phyloP scores from a whole-genome alignment of 495 filamentous ascomycete genomes.

The Glonium stellatum region DNA sequence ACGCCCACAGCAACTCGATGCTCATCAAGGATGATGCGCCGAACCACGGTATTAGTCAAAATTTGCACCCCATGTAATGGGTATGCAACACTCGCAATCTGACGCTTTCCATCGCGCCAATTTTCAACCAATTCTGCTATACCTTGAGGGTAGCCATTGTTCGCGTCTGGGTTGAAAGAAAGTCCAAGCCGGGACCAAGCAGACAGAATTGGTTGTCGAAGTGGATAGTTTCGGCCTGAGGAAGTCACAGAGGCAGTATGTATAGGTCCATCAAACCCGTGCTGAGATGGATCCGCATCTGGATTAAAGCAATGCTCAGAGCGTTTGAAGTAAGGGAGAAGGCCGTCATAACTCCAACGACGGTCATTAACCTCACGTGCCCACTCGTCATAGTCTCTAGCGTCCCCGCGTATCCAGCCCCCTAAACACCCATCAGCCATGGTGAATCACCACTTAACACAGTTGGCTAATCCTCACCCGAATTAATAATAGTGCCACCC shows the following conservation, averaged over 20 bases:
- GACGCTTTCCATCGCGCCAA: slow-evolving; percentile 17
- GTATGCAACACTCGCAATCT: slow-evolving; percentile 14
- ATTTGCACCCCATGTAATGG: slow-evolving; percentile 8
- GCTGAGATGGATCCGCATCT: slow-evolving; percentile 8
- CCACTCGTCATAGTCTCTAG: slow-evolving; percentile 56
- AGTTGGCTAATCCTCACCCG: no score
- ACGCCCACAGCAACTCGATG: slow-evolving; percentile 7
- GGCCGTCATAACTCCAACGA: slow-evolving; percentile 31
- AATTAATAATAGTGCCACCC: slow-evolving; percentile 59
- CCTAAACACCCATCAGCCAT: no score
- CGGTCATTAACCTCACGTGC: slow-evolving; percentile 38
- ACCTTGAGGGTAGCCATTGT: slow-evolving; percentile 12
- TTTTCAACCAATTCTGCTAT: slow-evolving; percentile 18
- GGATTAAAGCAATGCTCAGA: slow-evolving; percentile 13
- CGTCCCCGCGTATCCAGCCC: slow-evolving; percentile 51
- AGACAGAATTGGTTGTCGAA: slow-evolving; percentile 8
- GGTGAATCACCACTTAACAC: no score
- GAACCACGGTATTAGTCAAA: slow-evolving; percentile 4
- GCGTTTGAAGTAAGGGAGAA: slow-evolving; percentile 14
- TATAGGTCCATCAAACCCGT: slow-evolving; percentile 18
- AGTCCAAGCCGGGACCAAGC: slow-evolving; percentile 10
- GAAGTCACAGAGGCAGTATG: slow-evolving; percentile 9
- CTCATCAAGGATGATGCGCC: slow-evolving; percentile 2
- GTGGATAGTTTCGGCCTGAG: slow-evolving; percentile 13
- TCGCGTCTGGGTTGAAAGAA: slow-evolving; percentile 7